Evolutionary conservation across 2,329 filamentous ascomycete genomes (phyloP), one percentile per base, ranked within the genome.

Genomic region (Paraphoma sp.): DNA sequence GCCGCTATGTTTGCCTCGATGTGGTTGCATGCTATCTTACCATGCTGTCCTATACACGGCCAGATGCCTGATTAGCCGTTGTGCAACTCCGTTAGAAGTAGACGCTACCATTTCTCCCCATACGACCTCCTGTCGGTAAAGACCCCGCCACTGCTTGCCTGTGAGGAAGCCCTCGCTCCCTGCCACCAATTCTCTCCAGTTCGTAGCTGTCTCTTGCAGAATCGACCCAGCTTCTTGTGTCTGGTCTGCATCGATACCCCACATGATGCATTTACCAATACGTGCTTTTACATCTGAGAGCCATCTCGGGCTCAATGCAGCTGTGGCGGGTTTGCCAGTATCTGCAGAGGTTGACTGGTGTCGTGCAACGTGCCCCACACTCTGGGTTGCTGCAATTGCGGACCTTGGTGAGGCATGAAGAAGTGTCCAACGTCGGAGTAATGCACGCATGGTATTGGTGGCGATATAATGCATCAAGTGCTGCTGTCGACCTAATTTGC

Each of bases 91-190:
- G 33, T 7, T 36, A 14, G 16, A n/a, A 4, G 40, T 42, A 9
- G 40, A 42, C 12, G 16, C 40, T 78, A 92, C 91, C 89, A 93
- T 92, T 74, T 97, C 92, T 30, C 92, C 93, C 92, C 91, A 96
- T 0, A 86, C 87, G 23, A 96, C 88, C 62, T 83, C 82, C 57
- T 91, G 87, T 51, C 83, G 80, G 60, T 86, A 85, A 33, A 94
- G 71, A 0, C 90, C 86, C 45, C 83, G 85, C 48, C 86, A 81
- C 63, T 84, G 82, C 56, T 83, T 80, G 10, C 81, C 84, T 0
- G 88, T 90, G 60, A 95, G 75, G 73, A 87, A 96, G 0, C 92
- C 91, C 68, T 94, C 89, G 54, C 87, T 87, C 0, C 90, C 91
- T 0, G 88, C 90, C 30, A 90, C 78, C 54, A 95, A 78, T 63